A percentile compares a stretch with the other conserved stretches of the same genome.
Conservation (phyloP, 1,284 basidiomycete species). For the Farysia itapuensis region DNA sequence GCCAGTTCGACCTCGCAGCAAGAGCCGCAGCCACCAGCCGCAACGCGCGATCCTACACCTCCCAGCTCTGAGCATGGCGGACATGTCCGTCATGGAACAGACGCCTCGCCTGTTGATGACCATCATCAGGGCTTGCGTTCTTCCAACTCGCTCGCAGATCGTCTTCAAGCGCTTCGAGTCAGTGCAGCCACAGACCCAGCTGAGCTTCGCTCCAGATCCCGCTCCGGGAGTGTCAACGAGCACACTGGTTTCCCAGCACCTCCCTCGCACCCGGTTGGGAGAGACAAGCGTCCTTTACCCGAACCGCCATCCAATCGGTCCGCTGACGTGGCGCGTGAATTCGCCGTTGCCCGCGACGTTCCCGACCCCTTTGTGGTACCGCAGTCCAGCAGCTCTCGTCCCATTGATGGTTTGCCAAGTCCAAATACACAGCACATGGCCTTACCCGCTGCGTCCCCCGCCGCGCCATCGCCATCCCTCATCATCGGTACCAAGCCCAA, state of each 20-base stretch:
- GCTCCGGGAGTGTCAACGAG: constrained; percentile 14
- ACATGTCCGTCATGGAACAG: constrained; percentile 23
- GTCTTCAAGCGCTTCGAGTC: constrained; percentile 30
- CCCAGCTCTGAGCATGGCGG: constrained; percentile 15
- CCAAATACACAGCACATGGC: constrained; percentile 9
- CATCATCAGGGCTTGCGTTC: constrained; percentile 18
- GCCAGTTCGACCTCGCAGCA: not conserved
- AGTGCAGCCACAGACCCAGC: constrained; percentile 23
- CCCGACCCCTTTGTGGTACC: constrained; percentile 29
- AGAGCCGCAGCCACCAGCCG: not conserved
- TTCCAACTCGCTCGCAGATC: constrained; percentile 26
- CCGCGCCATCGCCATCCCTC: constrained; percentile 11
- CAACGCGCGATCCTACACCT: constrained; percentile 1
- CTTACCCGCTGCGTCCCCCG: not conserved
- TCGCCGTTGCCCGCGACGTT: constrained; percentile 32
- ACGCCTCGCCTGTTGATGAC: constrained; percentile 26
- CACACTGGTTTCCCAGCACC: constrained; percentile 18
- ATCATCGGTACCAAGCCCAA: constrained; percentile 35
- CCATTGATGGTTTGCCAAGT: constrained; percentile 23
- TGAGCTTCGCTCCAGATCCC: constrained; percentile 15
- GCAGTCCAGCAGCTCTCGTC: constrained; percentile 2
- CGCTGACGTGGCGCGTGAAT: constrained; percentile 28
- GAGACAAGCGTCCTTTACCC: constrained; percentile 27
- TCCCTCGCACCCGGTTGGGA: constrained; percentile 32
- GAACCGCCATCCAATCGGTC: constrained; percentile 26